Evolutionary conservation across 2,329 filamentous ascomycete genomes (phyloP).

Genomic region (Alternaria longipes): DNA sequence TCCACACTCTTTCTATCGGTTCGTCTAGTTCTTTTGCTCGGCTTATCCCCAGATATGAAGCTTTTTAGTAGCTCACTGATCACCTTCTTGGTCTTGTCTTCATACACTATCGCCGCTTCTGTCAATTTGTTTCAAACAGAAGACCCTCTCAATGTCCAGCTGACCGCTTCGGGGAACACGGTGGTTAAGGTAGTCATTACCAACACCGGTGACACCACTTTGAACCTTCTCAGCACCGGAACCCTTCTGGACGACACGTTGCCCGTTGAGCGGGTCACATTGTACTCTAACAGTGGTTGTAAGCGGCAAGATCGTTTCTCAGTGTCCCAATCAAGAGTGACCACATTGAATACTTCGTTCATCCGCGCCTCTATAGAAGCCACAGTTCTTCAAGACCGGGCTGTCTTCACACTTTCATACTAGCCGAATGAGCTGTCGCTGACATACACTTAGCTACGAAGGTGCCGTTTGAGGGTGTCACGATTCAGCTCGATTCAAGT

Average conservation of each 20-base stretch:
- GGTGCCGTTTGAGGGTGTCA: background rate
- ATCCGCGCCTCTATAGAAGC: background rate
- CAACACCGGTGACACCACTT: slow-evolving; percentile 60
- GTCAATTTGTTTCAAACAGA: background rate
- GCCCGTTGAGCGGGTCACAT: slow-evolving; percentile 63
- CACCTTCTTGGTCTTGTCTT: background rate
- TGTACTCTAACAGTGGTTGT: slow-evolving; percentile 58
- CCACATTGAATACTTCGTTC: background rate
- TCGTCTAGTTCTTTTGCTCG: background rate
- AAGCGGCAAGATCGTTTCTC: background rate
- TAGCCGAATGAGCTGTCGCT: background rate
- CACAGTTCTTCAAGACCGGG: background rate
- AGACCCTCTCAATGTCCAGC: slow-evolving; percentile 44
- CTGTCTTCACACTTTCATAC: background rate
- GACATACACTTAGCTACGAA: background rate
- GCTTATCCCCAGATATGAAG: background rate
- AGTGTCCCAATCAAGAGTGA: background rate
- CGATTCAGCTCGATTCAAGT: background rate
- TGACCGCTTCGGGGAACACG: slow-evolving; percentile 62
- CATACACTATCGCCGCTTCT: background rate
- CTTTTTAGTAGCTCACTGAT: background rate
- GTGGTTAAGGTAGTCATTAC: slow-evolving; percentile 63
- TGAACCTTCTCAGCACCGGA: slow-evolving; percentile 64
- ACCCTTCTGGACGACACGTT: slow-evolving; percentile 61
- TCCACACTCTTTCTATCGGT: background rate